Base-by-base conservation (phyloP, 225 moss, liverwort and hornwort species). In the Antitrichia curtipendula region DNA sequence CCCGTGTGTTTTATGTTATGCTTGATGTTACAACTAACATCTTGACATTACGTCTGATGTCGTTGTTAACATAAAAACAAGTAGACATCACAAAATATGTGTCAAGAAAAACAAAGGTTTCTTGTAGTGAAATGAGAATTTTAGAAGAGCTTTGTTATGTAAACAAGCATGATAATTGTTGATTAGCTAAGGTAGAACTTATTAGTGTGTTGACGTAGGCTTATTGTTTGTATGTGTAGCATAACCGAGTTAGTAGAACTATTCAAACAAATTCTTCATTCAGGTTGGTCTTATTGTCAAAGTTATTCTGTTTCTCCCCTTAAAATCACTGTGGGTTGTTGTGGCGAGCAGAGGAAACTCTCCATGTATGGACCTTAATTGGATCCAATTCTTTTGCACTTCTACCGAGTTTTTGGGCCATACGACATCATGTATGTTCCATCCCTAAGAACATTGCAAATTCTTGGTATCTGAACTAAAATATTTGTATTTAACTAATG, bases 301-400 rank as follows among this genome's bases (percentile, higher is more conserved):
- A 75, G n/a, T 28, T 85, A 7, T 31, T 52, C 3, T 15, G 63
- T 47, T 31, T 62, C 16, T 66, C 16, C 12, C 13, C 3, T 78
- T 15, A 45, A 36, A 78, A 78, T 81, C 50, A 17, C 25, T 53
- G 53, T 75, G 75, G 70, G 62, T 84, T 87, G 43, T 58, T 24
- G 10, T 89, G 85, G 50, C 21, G 36, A 92, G 91, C 98, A 98
- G 98, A 94, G 75, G 87, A 96, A 72, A 53, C 89, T 61, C 61
- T 92, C 54, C 96, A 96, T 82, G 90, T 93, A 21, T 93, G 91
- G 90, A 6, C 89, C 3, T 90, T 99, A 56, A 91, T 95, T 76
- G 92, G 95, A 86, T 99, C 98, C 13, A 99, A 97, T 89, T 85
- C 85, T 61, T 95, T 95, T 84, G 96, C 97, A 28, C 82, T 97